A percentile compares a stretch with the other conserved stretches of the same genome.
These are phyloP conservation scores for Amphicarpaea edgeworthii DNA, from an alignment of 306 rosid species.

Conservation along the genomic window DNA sequence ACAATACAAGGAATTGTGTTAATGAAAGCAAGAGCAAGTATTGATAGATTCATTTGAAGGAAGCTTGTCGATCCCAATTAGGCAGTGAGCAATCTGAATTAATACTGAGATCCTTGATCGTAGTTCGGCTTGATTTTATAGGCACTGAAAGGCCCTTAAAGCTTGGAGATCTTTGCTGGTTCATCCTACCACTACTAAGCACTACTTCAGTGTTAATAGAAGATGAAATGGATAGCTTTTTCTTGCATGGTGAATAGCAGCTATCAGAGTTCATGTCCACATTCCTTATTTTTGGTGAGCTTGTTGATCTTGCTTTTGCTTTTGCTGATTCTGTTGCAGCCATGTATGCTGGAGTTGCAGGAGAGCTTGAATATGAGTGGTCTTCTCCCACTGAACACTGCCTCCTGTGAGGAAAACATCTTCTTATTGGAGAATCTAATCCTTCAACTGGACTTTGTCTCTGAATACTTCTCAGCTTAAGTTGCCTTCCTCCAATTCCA, in stretches of 20 bases:
- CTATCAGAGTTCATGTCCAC: conserved; percentile 64
- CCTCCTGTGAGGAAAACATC: conserved; percentile 57
- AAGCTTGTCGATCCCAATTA: conserved; percentile 61
- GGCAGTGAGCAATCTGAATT: conserved; percentile 77
- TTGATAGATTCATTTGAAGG: conserved; percentile 52
- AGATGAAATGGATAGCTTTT: conserved; percentile 60
- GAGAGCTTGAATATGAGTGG: conserved; percentile 67
- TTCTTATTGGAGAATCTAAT: conserved; percentile 66
- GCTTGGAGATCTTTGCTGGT: conserved; percentile 81
- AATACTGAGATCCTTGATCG: conserved; percentile 65
- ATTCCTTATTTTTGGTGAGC: conserved; percentile 78
- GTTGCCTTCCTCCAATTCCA: conserved; percentile 53
- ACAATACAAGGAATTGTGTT: conserved; percentile 34
- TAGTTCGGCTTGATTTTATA: conserved; percentile 64
- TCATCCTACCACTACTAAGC: conserved; percentile 44
- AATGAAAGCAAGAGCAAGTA: conserved; percentile 9
- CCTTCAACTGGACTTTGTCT: conserved; percentile 52
- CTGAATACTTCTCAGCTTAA: conserved; percentile 50
- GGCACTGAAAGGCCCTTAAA: conserved; percentile 80
- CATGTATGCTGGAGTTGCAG: conserved; percentile 87
- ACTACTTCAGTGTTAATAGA: conserved; percentile 58
- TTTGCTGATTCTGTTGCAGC: conserved; percentile 94
- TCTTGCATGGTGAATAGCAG: conserved; percentile 84
- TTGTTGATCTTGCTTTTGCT: conserved; percentile 74
- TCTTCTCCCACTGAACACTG: conserved; percentile 70